phyloP scores from a whole-genome alignment of 2,329 filamentous ascomycete genomes.

The Exserohilum rostratum region DNA sequence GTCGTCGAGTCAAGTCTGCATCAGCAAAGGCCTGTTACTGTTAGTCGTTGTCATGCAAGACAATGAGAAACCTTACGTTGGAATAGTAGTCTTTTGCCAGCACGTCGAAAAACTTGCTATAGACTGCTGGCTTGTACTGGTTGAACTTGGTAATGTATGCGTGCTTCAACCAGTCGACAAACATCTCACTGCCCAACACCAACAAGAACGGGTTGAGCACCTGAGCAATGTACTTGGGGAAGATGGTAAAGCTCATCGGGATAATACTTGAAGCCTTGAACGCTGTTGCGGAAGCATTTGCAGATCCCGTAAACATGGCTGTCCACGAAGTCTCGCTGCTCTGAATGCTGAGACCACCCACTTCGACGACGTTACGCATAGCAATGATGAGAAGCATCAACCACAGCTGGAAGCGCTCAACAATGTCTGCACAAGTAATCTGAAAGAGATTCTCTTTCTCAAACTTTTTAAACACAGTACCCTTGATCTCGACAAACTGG shows the following conservation, averaged over 20 bases:
- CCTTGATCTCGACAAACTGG: constrained; percentile 99
- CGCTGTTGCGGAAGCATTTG: constrained; percentile 59
- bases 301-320: constrained; percentile 31
- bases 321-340: constrained; percentile 40
- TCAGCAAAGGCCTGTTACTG: constrained; percentile 76
- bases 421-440: constrained; percentile 92
- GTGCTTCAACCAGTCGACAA: constrained; percentile 96
- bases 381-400: constrained; percentile 97
- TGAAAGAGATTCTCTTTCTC: constrained; percentile 98
- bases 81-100: constrained; percentile 98
- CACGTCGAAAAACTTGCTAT: constrained; percentile 88
- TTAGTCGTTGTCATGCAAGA: constrained; percentile 9
- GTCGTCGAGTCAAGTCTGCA: constrained; percentile 84
- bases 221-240: constrained; percentile 87
- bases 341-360: constrained; percentile 75
- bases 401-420: constrained; percentile 97
- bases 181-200: constrained; percentile 93
- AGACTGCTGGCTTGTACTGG: constrained; percentile 89
- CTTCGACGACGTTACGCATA: constrained; percentile 93
- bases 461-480: constrained; percentile 97
- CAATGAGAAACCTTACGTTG: constrained; percentile 63
- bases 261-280: constrained; percentile 74
- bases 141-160: constrained; percentile 99
- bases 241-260: constrained; percentile 86
- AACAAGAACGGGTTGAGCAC: constrained; percentile 91